Percentiles rank a stretch among this genome's conserved stretches.
Conservation (phyloP, 2,329 filamentous ascomycete genomes). For the Chrysoporthe austroafricana region DNA sequence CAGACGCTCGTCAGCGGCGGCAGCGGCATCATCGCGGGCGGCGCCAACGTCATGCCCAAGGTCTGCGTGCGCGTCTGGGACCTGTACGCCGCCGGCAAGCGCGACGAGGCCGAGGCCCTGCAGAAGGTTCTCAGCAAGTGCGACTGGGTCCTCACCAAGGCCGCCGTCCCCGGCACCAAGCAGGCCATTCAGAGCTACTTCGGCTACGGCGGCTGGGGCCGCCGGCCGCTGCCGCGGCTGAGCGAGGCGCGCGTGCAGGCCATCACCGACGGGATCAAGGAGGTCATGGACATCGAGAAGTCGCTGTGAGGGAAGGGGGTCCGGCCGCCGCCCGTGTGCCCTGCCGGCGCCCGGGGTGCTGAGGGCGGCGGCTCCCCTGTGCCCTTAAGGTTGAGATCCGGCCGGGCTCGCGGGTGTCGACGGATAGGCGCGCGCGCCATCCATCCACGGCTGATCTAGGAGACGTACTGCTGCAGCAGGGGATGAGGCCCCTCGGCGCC, state of each 20-base stretch:
- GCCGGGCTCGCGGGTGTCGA: too few species aligned
- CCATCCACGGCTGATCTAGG: too few species aligned
- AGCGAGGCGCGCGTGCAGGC: constrained; percentile 56
- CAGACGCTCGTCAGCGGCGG: constrained; percentile 81
- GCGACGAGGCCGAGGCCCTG: constrained; percentile 73
- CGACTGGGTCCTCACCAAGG: constrained; percentile 83
- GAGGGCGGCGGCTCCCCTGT: too few species aligned
- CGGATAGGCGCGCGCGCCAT: too few species aligned
- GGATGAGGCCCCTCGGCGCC: background rate
- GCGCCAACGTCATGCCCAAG: constrained; percentile 85
- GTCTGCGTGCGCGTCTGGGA: constrained; percentile 79
- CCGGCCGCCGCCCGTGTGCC: too few species aligned
- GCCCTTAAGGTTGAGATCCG: too few species aligned
- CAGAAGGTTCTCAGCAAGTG: constrained; percentile 79
- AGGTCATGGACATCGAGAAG: constrained; percentile 70
- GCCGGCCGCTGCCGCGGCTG: constrained; percentile 71
- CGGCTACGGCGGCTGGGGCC: constrained; percentile 79
- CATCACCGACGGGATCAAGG: constrained; percentile 60
- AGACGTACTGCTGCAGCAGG: background rate
- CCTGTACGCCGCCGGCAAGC: constrained; percentile 72
- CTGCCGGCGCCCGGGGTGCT: too few species aligned
- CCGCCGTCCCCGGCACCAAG: constrained; percentile 86
- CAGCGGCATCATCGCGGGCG: constrained; percentile 82
- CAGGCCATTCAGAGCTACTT: constrained; percentile 78
- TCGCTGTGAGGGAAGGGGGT: constrained; percentile 48